These are phyloP conservation scores for Pythium folliculosum DNA, from an alignment of 352 stramenopile genomes.

Conservation along the genomic window DNA sequence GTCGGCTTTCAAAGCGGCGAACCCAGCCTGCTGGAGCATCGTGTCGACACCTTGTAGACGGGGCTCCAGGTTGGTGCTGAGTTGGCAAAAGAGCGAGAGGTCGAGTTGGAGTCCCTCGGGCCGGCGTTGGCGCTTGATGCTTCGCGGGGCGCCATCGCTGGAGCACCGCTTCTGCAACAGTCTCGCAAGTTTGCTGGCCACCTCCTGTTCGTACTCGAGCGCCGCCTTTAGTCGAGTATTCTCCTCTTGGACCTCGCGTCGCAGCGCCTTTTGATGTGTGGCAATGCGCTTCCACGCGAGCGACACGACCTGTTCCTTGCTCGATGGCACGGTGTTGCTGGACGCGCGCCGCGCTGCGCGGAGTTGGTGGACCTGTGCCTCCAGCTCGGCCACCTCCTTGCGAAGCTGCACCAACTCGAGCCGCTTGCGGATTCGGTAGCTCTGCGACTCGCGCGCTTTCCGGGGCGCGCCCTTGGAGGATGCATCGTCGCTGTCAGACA, in stretches of 20 bases:
- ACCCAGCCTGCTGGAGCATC: background rate
- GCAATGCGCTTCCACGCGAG: constrained; percentile 1
- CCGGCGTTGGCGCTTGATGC: background rate
- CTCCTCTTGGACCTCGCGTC: background rate
- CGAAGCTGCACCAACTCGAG: constrained; percentile 5
- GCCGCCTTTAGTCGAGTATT: background rate
- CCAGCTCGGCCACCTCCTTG: background rate
- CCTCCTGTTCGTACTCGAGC: background rate
- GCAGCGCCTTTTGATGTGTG: background rate
- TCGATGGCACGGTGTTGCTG: no score
- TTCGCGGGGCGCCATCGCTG: background rate
- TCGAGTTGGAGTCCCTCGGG: no score
- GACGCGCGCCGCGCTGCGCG: background rate
- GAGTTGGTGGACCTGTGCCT: background rate
- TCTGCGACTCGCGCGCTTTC: background rate
- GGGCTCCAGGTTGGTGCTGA: background rate
- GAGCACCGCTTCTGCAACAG: background rate
- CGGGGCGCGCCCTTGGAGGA: background rate
- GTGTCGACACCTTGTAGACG: background rate
- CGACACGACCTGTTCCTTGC: background rate
- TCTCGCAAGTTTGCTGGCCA: background rate
- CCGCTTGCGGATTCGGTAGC: background rate
- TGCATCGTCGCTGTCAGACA: background rate
- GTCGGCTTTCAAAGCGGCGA: background rate
- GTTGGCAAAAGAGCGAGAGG: background rate